phyloP scores from a whole-genome alignment of 2,329 filamentous ascomycete genomes.

The Claviceps digitariae region DNA sequence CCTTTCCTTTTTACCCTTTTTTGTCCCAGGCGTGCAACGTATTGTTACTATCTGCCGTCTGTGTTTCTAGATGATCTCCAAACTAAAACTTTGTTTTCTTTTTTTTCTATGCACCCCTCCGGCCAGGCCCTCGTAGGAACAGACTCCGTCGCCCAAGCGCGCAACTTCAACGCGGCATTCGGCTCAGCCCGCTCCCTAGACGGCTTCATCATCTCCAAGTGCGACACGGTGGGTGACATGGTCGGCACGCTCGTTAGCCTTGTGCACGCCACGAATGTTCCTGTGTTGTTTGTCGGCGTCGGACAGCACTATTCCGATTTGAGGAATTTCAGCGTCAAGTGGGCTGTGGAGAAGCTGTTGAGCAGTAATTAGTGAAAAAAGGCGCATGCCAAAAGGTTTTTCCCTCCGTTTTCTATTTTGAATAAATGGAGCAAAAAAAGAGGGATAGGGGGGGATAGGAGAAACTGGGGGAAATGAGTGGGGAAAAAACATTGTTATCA shows the following conservation, averaged over 20 bases:
- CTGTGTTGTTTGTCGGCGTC: constrained; percentile 78
- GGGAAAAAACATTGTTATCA: background rate
- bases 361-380: constrained; percentile 27
- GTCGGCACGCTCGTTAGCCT: constrained; percentile 90
- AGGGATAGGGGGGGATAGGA: background rate
- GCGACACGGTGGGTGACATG: constrained; percentile 99
- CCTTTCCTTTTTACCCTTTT: background rate
- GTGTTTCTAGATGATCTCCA: background rate
- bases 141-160: constrained; percentile 86
- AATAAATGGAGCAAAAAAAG: no score
- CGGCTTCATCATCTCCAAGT: constrained; percentile 97
- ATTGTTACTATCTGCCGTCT: no score
- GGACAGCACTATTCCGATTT: constrained; percentile 58
- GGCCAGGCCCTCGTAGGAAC: constrained; percentile 73
- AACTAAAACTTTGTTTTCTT: background rate
- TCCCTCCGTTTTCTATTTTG: background rate
- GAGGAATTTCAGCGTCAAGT: constrained; percentile 54
- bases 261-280: constrained; percentile 93
- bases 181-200: constrained; percentile 69
- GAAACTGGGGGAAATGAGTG: background rate
- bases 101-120: background rate
- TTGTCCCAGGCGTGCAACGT: no score
- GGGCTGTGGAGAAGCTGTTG: constrained; percentile 54
- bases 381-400: background rate
- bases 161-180: constrained; percentile 92